Base-by-base conservation (phyloP, 345 rosid genomes). In the Camelina laxa region DNA sequence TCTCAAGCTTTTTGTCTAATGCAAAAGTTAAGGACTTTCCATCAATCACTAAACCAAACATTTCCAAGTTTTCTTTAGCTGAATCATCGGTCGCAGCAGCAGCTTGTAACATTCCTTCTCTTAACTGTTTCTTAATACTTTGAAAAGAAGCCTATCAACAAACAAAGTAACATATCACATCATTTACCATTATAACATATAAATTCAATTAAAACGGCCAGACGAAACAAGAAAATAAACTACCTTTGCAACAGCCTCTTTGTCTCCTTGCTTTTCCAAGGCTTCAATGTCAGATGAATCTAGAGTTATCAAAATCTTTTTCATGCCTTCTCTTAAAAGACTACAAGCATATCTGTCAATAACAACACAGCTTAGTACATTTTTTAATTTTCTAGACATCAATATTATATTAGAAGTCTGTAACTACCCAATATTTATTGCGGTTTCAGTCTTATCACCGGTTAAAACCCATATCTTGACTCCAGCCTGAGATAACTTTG, bases 361-460 rank as follows among this genome's bases (percentile, higher is more conserved):
- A 67, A 19, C 14, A 58, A 15, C 33, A 72, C 75, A 80, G 15
- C 33, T 74, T 10, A 47, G 3, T 41, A 36, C 54, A 73, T 17
- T 60, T 17, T 60, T 67, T 5, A 70, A 13, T 49, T 60, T 67
- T 20, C 15, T n/a, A n/a, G n/a, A n/a, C n/a, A n/a, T n/a, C n/a
- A n/a, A 35, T 9, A 35, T 2, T 2, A 35, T 36, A 36, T 9
- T 9, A 36, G 12, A 60, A 67, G 12, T 55, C 12, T 2, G 21
- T 2, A 59, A 6, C 30, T 90, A 91, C 97, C 98, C 98, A 2
- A 91, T 91, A 81, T 91, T 94, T 54, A 94, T 74, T 2, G 97
- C 98, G 0, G 98, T 91, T 83, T 92, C 98, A 77, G 85, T 84
- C 85, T 88, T 91, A 76, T 94, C 98, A 0, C 98, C 97, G 0